phyloP scores from a whole-genome alignment of 1,284 basidiomycete species.

The Meira nashicola region DNA sequence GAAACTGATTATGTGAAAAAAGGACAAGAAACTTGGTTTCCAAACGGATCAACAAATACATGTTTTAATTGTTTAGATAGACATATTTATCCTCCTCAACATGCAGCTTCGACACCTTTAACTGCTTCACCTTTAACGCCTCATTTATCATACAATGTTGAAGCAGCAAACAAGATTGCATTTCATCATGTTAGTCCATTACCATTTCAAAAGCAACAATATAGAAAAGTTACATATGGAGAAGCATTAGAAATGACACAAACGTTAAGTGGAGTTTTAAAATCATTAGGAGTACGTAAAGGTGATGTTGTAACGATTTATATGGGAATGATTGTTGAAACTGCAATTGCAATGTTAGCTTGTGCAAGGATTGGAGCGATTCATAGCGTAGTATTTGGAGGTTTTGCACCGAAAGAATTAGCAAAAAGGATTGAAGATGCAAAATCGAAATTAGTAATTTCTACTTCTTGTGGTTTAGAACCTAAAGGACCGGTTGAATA shows the following conservation, averaged over 20 bases:
- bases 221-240: constrained; percentile 35
- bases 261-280: constrained; percentile 40
- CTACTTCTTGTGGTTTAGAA: constrained; percentile 45
- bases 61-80: constrained; percentile 31
- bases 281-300: constrained; percentile 33
- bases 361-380: constrained; percentile 48
- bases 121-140: constrained; percentile 33
- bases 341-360: constrained; percentile 46
- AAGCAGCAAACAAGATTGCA: constrained; percentile 23
- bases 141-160: constrained; percentile 26
- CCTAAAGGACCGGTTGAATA: constrained; percentile 44
- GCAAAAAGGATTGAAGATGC: constrained; percentile 47
- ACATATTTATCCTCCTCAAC: constrained; percentile 25
- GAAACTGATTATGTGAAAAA: constrained; percentile 11
- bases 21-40: constrained; percentile 27
- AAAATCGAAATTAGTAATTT: constrained; percentile 32
- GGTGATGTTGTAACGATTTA: constrained; percentile 45
- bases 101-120: constrained; percentile 20
- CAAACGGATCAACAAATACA: constrained; percentile 30
- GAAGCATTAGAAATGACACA: constrained; percentile 39
- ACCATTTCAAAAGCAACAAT: constrained; percentile 28
- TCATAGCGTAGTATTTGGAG: constrained; percentile 50
- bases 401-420: constrained; percentile 44
- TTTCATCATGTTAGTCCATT: constrained; percentile 41
- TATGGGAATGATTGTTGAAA: constrained; percentile 50